These are phyloP conservation scores for Xerocomus brunneocitrinus DNA, from an alignment of 768 basidiomycete species.

Conservation along the genomic window DNA sequence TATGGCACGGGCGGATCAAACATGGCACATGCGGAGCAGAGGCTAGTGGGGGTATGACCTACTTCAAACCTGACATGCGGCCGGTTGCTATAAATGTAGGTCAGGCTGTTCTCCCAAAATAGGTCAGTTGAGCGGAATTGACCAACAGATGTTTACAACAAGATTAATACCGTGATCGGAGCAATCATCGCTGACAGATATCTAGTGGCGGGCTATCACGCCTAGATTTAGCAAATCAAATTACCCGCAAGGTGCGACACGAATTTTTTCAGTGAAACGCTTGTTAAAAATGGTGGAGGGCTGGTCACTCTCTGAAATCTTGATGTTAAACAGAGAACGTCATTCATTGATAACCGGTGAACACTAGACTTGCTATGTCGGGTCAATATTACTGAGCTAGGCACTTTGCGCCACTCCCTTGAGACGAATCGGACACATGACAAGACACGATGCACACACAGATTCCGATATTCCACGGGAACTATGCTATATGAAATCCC, in stretches of 20 bases:
- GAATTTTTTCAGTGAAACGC: not conserved
- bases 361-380: not conserved
- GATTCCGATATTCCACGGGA: not conserved
- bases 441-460: not conserved
- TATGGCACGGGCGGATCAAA: not conserved
- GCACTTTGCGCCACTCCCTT: conserved; percentile 5
- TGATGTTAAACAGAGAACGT: too few relatives aligned
- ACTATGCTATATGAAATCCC: not conserved
- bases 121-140: not conserved
- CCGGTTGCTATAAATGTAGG: not conserved
- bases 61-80: not conserved
- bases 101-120: not conserved
- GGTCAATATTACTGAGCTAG: not conserved
- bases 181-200: not conserved
- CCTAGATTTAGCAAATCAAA: not conserved
- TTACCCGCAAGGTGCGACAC: not conserved
- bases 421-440: conserved; percentile 4
- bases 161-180: not conserved
- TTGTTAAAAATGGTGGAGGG: not conserved
- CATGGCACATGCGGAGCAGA: not conserved
- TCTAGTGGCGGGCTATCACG: not conserved
- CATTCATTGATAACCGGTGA: too few relatives aligned
- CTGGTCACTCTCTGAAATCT: too few relatives aligned
- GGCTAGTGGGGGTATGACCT: not conserved
- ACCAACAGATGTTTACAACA: not conserved